phyloP scores from a whole-genome alignment of 75 land plant species.

The Pseudotsuga menziesii region DNA sequence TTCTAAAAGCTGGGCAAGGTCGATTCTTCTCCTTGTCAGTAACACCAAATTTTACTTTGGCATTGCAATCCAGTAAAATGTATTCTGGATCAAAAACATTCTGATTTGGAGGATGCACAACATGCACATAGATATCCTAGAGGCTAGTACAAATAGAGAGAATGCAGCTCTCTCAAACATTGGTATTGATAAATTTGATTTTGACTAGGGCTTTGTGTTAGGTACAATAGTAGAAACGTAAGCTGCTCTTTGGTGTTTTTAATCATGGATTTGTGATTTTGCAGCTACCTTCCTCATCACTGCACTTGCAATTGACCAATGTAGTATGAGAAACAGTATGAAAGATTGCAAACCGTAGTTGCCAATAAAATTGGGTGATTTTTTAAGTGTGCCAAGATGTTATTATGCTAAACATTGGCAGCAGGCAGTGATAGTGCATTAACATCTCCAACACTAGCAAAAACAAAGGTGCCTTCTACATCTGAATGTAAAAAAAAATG shows the following conservation, averaged over 20 bases:
- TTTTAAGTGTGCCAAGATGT: neutral
- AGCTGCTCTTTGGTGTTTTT: neutral
- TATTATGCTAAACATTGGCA: neutral
- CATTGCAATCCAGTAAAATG: too few relatives aligned
- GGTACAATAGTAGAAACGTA: neutral
- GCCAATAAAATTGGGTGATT: neutral
- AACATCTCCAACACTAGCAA: neutral
- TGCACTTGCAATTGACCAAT: neutral
- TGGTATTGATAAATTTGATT: neutral
- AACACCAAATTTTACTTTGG: too few relatives aligned
- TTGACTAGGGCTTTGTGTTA: neutral
- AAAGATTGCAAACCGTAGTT: neutral
- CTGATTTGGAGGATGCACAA: too few relatives aligned
- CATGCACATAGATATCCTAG: too few relatives aligned
- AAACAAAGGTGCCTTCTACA: neutral
- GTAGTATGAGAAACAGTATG: neutral
- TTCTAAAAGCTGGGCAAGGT: too few relatives aligned
- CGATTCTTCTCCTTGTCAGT: too few relatives aligned
- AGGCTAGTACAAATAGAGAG: neutral
- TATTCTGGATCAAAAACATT: too few relatives aligned
- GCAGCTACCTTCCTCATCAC: neutral
- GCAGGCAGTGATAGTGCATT: neutral
- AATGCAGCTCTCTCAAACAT: neutral
- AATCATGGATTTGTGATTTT: neutral
- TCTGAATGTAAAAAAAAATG: neutral